Evolutionary conservation across 1,284 basidiomycete genomes (phyloP), one percentile per base, ranked within the genome.

Genomic region (Paramarasmius palmivorus): DNA sequence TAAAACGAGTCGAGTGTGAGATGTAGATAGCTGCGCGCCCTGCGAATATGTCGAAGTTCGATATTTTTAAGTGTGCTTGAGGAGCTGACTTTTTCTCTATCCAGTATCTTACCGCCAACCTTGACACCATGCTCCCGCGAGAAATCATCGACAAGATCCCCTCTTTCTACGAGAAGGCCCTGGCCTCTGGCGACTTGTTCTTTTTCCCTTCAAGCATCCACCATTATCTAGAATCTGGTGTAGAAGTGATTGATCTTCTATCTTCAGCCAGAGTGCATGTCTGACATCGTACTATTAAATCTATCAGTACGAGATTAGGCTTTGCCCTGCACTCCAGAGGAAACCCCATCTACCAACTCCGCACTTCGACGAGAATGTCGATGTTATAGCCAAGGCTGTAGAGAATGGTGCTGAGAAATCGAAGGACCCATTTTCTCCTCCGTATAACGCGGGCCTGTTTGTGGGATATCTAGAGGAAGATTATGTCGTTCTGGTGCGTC

Each of bases 301-400:
- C 37, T 8, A 29, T 53, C 39, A 95, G 93, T 94, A 90, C 69
- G 80, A 93, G 68, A 81, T 95, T 53, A 78, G 87, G 54, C 68
- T 91, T 19, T 95, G 93, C 63, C 89, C 91, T 19, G 89, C 91
- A 0, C 72, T 95, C 36, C 84, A 87, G 64, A 78, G 88, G 59
- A 95, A 95, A 67, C 81, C 84, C 2, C 61, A 63, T n/a, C 68
- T 77, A 2, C 77, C 79, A 14, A 69, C 74, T 5, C 74, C 78
- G 25, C 73, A 78, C 57, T 76, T 81, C 59, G 68, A 73, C 22
- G 35, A n/a, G 12, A 59, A 64, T 4, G 63, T 54, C 1, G 57
- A 46, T 49, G 54, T 60, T 10, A 57, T 64, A 19, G 66, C 70
- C 49, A 40, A 63, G 29, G 58, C 65, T 26, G 61, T 61, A 35